These are phyloP conservation scores for Tanacetum coccineum DNA, from an alignment of 129 eudicot species.

Conservation along the genomic window DNA sequence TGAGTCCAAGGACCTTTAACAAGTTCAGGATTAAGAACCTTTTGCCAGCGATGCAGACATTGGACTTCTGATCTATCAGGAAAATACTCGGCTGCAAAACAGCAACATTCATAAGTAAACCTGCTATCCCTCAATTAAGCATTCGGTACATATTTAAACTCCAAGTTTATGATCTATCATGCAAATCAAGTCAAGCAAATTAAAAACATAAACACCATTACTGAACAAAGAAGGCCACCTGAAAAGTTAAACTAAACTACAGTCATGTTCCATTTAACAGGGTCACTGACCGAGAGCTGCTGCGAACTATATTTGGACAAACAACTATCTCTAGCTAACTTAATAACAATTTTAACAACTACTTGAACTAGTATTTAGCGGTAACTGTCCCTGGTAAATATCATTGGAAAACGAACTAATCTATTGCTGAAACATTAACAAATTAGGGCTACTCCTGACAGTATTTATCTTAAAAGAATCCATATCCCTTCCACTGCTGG, in stretches of 20 bases:
- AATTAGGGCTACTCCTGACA: background rate
- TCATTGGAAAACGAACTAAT: background rate
- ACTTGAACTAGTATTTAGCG: background rate
- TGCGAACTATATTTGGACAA: background rate
- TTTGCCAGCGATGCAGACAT: slow-evolving; percentile 98
- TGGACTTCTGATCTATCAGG: slow-evolving; percentile 97
- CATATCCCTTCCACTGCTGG: background rate
- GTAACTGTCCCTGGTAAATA: background rate
- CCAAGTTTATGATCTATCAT: background rate
- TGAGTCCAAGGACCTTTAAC: slow-evolving; percentile 98
- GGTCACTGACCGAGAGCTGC: no score
- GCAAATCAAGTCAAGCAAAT: background rate
- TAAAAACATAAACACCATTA: background rate
- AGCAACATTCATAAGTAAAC: slow-evolving; percentile 24
- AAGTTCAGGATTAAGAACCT: slow-evolving; percentile 98
- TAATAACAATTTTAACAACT: background rate
- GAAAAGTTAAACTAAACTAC: background rate
- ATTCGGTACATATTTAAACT: background rate
- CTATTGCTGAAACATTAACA: background rate
- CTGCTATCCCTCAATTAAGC: background rate
- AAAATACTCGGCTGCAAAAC: slow-evolving; percentile 80
- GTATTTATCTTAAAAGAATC: background rate
- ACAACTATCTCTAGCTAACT: background rate
- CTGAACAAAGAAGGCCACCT: slow-evolving; percentile 2
- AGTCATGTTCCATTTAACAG: no score